Base-by-base conservation (phyloP, 257 asterid genomes). In the Solanum appendiculatum region DNA sequence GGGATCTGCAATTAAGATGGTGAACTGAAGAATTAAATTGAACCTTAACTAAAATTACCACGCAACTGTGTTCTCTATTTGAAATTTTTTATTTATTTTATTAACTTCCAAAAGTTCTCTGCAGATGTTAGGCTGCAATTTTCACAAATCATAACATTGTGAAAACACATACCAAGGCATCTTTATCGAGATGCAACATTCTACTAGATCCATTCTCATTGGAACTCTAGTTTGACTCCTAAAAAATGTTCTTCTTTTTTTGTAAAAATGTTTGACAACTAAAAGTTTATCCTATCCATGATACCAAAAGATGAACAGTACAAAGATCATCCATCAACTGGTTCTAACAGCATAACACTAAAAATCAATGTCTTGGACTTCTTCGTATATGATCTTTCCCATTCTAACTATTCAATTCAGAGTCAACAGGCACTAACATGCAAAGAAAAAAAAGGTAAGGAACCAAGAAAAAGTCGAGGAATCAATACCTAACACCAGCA, bases 401-500 rank as follows among this genome's bases (percentile, higher is more conserved):
- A 42, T 77, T 42, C 58, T 40, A n/a, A 77, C 36, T 77, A 25
- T 39, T 39, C 36, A 42, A 77, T 40, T 42, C n/a, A n/a, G 36
- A 25, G 20, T 78, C 84, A 78, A 44, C 84, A 78, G 25, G 16
- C 8, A 44, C 23, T 27, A 73, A 8, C 23, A 13, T 18, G 27
- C 58, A 54, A 86, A 16, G 18, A 23, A 39, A 60, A 9, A 73
- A 64, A 25, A 13, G 16, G 42, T 3, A 86, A 15, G 7, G 3
- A 37, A 74, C 75, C 12, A 68, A 29, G 75, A 75, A 37, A 15
- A 33, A 18, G 6, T 15, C 12, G 39, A 87, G 42, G 6, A 74
- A 86, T 93, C 25, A 84, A 44, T 44, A 94, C 98, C 98, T 93
- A 63, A 94, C 98, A 90, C 98, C 98, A 78, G 95, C 98, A 91